phyloP scores from a whole-genome alignment of 176 grass and related monocot genomes.

The Phoenix roebelenii region DNA sequence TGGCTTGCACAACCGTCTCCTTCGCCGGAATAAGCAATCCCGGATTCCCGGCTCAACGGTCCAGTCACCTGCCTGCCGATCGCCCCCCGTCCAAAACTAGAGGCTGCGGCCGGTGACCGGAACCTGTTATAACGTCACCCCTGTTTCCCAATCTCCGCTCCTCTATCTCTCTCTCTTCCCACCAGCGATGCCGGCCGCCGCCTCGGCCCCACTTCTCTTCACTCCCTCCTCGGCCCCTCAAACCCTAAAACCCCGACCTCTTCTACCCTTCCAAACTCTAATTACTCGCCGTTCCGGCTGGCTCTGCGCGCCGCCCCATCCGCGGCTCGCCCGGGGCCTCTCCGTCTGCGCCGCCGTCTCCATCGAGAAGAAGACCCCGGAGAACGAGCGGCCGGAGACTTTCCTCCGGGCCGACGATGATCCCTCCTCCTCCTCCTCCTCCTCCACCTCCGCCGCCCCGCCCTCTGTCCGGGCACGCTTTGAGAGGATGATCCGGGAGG shows the following conservation, averaged over 20 bases:
- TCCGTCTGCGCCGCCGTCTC: conserved; percentile 48
- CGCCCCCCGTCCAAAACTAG: conserved; percentile 22
- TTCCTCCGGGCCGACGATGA: conserved; percentile 55
- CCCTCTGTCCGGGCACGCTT: conserved; percentile 76
- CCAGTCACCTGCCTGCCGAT: conserved; percentile 2
- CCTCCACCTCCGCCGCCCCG: conserved; percentile 14
- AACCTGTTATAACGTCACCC: conserved; percentile 6
- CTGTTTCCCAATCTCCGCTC: background rate
- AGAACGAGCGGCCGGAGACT: conserved; percentile 76
- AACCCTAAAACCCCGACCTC: conserved; percentile 4
- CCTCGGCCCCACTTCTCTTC: conserved; percentile 32
- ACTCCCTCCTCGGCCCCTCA: conserved; percentile 22
- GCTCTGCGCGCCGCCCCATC: background rate
- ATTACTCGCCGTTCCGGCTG: background rate
- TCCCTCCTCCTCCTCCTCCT: background rate
- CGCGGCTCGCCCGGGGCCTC: background rate
- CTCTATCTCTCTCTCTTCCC: conserved; percentile 21
- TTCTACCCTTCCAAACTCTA: conserved; percentile 3
- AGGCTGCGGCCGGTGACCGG: conserved; percentile 26
- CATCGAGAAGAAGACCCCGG: conserved; percentile 95
- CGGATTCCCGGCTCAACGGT: background rate
- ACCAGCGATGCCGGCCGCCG: background rate
- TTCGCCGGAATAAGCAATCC: conserved; percentile 22
- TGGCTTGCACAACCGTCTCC: background rate
- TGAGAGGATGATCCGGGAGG: conserved; percentile 83